phyloP scores from a whole-genome alignment of 441 rosid genomes.

The Macaranga tanarius region DNA sequence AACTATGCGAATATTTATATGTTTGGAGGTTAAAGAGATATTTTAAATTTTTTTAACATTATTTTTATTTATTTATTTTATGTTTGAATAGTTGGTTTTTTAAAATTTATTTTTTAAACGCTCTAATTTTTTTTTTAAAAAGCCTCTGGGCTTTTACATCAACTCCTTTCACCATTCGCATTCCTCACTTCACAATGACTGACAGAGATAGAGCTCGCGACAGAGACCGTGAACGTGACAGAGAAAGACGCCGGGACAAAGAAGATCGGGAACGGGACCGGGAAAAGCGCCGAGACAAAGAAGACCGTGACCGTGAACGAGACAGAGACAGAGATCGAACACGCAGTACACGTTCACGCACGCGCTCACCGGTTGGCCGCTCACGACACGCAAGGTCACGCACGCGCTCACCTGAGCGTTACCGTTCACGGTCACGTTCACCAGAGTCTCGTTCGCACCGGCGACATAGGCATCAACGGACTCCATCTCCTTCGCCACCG shows the following conservation, averaged over 20 bases:
- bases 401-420: slow-evolving; percentile 35
- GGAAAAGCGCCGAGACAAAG: slow-evolving; percentile 23
- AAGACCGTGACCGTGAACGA: slow-evolving; percentile 41
- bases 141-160: no score
- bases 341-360: slow-evolving; percentile 45
- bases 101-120: no score
- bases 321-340: slow-evolving; percentile 33
- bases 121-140: no score
- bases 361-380: slow-evolving; percentile 51
- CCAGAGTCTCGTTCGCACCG: slow-evolving; percentile 52
- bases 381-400: slow-evolving; percentile 51
- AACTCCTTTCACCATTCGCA: background rate
- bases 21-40: no score
- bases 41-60: no score
- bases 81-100: no score
- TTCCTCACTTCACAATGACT: slow-evolving; percentile 5
- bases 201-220: slow-evolving; percentile 14
- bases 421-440: slow-evolving; percentile 32
- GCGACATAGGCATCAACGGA: slow-evolving; percentile 53
- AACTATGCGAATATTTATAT: no score
- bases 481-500: slow-evolving; percentile 63
- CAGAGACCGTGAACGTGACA: slow-evolving; percentile 15
- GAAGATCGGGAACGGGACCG: slow-evolving; percentile 22
- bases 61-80: no score
- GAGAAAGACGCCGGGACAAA: no score